Percentiles rank a stretch among this genome's conserved stretches.
These are phyloP conservation scores for Phylloboletellus chloephorus DNA, from an alignment of 1,284 basidiomycete species.

Conservation along the genomic window DNA sequence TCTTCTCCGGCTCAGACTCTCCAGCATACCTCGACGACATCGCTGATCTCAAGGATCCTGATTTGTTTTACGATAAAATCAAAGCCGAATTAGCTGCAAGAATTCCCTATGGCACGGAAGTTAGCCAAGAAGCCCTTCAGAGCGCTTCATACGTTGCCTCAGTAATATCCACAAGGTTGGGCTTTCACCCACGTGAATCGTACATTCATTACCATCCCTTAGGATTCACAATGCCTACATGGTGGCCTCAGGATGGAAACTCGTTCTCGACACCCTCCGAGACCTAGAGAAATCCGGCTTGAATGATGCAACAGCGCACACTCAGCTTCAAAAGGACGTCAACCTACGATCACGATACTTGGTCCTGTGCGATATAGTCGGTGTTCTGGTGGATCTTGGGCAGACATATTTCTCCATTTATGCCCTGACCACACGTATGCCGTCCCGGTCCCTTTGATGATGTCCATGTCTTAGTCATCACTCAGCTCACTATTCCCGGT, in stretches of 20 bases:
- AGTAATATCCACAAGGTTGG: constrained; percentile 54
- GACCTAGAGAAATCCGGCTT: constrained; percentile 50
- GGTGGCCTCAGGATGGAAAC: constrained; percentile 70
- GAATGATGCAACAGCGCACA: constrained; percentile 45
- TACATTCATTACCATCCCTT: constrained; percentile 4
- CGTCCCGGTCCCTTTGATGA: constrained; percentile 5
- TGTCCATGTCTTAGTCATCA: constrained; percentile 13
- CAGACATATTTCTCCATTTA: constrained; percentile 61
- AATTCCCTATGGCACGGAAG: constrained; percentile 29
- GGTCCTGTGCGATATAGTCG: constrained; percentile 57
- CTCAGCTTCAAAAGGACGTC: constrained; percentile 45
- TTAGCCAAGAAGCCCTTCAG: constrained; percentile 34
- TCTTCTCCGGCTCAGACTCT: constrained; percentile 8
- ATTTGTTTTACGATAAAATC: constrained; percentile 52
- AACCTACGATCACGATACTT: constrained; percentile 56
- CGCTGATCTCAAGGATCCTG: constrained; percentile 53
- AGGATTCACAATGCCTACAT: constrained; percentile 76
- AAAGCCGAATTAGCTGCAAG: constrained; percentile 50
- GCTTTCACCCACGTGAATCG: constrained; percentile 3
- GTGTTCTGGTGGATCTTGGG: constrained; percentile 49
- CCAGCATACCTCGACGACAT: constrained; percentile 65
- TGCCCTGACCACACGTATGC: constrained; percentile 60
- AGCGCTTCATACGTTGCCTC: constrained; percentile 50
- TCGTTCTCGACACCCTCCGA: constrained; percentile 52
- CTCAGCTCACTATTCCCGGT: constrained; percentile 59